Evolutionary conservation across 176 grass and related monocot genomes (phyloP).

Genomic region (Ensete glaucum): DNA sequence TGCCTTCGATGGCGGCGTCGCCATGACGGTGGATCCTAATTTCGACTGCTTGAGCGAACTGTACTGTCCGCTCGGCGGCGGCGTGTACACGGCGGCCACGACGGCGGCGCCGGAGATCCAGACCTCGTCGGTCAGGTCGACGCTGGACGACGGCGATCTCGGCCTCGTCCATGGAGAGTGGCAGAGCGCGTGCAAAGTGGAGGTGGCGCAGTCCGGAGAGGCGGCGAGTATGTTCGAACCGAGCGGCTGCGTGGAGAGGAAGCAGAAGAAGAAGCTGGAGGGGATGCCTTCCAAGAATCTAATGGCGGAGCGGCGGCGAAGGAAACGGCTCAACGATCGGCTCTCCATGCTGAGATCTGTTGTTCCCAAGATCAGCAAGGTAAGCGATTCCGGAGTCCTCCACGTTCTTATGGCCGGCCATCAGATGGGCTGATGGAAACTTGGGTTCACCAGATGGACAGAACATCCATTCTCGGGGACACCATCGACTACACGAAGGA

Average conservation of each 20-base stretch:
- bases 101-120: constrained; percentile 28
- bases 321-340: constrained; percentile 94
- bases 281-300: constrained; percentile 97
- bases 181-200: constrained; percentile 55
- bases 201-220: constrained; percentile 43
- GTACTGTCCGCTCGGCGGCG: constrained; percentile 32
- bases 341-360: constrained; percentile 98
- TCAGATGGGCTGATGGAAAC: background rate
- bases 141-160: constrained; percentile 26
- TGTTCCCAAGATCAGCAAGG: constrained; percentile 99
- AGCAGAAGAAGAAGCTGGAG: constrained; percentile 82
- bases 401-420: background rate
- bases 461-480: constrained; percentile 93
- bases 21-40: constrained; percentile 6
- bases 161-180: constrained; percentile 8
- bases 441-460: constrained; percentile 61
- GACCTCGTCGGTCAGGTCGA: constrained; percentile 29
- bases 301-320: constrained; percentile 92
- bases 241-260: constrained; percentile 24
- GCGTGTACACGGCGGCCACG: background rate
- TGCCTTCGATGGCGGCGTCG: constrained; percentile 21
- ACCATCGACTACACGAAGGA: constrained; percentile 99
- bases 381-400: constrained; percentile 2
- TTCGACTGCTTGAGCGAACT: constrained; percentile 82
- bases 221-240: constrained; percentile 22